Conservation (phyloP, 2,329 filamentous ascomycete genomes). For the Microdochium nivale region DNA sequence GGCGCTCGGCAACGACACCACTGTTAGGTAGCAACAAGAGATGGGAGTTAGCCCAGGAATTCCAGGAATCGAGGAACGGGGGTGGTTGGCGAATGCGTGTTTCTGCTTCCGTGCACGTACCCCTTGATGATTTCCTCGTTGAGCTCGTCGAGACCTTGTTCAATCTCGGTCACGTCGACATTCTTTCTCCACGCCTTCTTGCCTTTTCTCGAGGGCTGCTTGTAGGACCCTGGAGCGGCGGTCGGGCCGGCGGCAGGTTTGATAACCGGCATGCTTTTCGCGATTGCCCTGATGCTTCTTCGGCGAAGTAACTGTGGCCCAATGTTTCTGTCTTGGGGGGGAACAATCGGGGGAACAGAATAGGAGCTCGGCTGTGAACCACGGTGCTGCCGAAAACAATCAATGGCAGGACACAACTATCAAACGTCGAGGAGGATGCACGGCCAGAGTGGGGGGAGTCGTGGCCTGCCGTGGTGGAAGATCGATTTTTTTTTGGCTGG, state of each 20-base stretch:
- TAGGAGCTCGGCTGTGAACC: too few relatives aligned
- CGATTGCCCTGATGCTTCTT: too few relatives aligned
- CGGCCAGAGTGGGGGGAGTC: background rate
- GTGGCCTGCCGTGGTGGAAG: background rate
- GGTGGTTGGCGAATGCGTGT: background rate
- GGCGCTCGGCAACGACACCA: constrained; percentile 77
- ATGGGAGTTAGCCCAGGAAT: too few relatives aligned
- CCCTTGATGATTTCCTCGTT: constrained; percentile 89
- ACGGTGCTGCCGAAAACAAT: too few relatives aligned
- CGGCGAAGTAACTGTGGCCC: too few relatives aligned
- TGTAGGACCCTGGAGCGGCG: constrained; percentile 68
- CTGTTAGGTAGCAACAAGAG: constrained; percentile 32
- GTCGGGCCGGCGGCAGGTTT: constrained; percentile 36
- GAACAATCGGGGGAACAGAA: too few relatives aligned
- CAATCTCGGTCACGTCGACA: constrained; percentile 82
- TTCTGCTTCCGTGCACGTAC: constrained; percentile 43
- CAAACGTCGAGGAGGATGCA: background rate
- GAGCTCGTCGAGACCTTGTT: constrained; percentile 72
- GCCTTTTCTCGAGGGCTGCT: constrained; percentile 87
- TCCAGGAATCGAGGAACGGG: too few relatives aligned
- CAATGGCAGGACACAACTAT: too few relatives aligned
- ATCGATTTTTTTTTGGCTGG: background rate
- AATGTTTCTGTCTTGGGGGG: too few relatives aligned
- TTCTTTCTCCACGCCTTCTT: constrained; percentile 99
- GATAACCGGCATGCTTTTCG: constrained; percentile 46